phyloP scores from a whole-genome alignment of 2,329 filamentous ascomycete genomes.

The Pestalotiopsis sp. region DNA sequence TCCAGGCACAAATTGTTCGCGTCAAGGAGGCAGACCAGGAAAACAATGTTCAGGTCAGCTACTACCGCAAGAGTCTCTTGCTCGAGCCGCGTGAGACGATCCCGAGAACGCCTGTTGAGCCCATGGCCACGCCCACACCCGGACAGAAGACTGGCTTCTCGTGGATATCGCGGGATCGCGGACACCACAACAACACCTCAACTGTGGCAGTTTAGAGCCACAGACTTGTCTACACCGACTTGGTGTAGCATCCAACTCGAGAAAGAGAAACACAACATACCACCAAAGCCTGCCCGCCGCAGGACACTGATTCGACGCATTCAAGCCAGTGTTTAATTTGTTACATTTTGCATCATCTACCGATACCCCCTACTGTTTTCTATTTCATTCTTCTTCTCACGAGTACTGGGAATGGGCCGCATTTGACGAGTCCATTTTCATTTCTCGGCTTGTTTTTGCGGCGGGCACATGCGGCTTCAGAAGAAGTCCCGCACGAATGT shows the following conservation, averaged over 20 bases:
- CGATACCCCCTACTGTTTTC: constrained; percentile 34
- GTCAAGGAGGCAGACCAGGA: constrained; percentile 65
- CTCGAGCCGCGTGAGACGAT: constrained; percentile 73
- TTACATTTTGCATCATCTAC: constrained; percentile 28
- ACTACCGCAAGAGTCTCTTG: constrained; percentile 82
- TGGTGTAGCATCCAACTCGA: not conserved
- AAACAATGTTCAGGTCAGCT: constrained; percentile 59
- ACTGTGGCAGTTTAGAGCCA: constrained; percentile 4
- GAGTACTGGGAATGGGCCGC: constrained; percentile 29
- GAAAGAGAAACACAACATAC: not conserved
- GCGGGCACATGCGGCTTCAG: not conserved
- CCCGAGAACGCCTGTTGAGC: constrained; percentile 35
- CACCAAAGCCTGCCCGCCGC: not conserved
- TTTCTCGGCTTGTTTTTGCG: constrained; percentile 15
- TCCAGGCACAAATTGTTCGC: constrained; percentile 77
- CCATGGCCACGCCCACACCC: constrained; percentile 25
- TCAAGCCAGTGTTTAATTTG: constrained; percentile 6
- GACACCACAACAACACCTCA: constrained; percentile 23
- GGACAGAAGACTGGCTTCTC: constrained; percentile 43
- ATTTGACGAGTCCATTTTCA: constrained; percentile 18
- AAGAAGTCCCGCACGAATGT: not conserved
- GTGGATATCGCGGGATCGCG: constrained; percentile 54
- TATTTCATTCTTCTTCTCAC: constrained; percentile 22
- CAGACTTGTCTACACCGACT: not conserved
- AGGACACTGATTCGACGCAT: not conserved